A percentile compares a stretch with the other conserved stretches of the same genome.
These are phyloP conservation scores for Stentor roeselii DNA, from an alignment of 73 alveolate genomes.

Conservation along the genomic window DNA sequence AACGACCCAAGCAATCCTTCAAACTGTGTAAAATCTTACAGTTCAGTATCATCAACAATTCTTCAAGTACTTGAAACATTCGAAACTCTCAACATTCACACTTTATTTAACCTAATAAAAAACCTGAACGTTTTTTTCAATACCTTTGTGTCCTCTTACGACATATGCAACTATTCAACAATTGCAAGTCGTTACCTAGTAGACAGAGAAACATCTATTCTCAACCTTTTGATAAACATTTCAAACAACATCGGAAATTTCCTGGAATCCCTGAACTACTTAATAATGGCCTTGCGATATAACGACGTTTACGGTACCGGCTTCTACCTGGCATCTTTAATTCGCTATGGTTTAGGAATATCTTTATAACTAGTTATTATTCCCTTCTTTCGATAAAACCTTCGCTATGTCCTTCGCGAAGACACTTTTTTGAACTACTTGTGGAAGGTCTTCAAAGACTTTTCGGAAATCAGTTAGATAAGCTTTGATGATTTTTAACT, in stretches of 20 bases:
- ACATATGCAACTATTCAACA: neutral
- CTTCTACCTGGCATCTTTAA: neutral
- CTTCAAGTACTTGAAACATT: neutral
- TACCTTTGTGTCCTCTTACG: neutral
- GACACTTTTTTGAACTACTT: neutral
- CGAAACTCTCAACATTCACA: neutral
- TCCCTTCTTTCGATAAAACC: neutral
- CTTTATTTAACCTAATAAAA: too few species aligned
- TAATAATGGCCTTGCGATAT: neutral
- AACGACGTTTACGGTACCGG: neutral
- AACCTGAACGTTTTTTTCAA: neutral
- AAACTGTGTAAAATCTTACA: neutral
- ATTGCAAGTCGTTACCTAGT: neutral
- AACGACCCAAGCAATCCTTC: neutral
- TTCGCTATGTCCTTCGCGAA: neutral
- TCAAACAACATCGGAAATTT: neutral
- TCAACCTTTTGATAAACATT: neutral
- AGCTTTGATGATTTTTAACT: slow-evolving; percentile 16
- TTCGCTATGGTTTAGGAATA: neutral
- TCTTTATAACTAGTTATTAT: neutral
- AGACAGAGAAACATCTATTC: neutral
- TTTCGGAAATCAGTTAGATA: slow-evolving; percentile 8
- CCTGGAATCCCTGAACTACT: neutral
- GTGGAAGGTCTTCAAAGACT: neutral
- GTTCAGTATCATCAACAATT: neutral